Percentiles rank a stretch among this genome's conserved stretches.
These are phyloP conservation scores for Pleurotus platypus DNA, from an alignment of 768 basidiomycete species.

Conservation along the genomic window DNA sequence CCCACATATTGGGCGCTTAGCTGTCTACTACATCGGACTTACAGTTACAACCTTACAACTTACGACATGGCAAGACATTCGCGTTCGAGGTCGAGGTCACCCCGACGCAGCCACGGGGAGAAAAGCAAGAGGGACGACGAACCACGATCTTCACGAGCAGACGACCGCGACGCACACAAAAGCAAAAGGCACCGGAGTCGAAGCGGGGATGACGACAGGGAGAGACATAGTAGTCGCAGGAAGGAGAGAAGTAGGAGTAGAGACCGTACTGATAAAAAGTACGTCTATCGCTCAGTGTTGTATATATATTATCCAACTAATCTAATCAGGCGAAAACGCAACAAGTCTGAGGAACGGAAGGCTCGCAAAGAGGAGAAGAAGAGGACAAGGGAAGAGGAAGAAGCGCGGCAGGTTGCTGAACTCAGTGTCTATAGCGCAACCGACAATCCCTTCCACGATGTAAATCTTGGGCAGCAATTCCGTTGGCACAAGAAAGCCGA, in stretches of 20 bases:
- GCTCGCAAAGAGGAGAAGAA: constrained; percentile 89
- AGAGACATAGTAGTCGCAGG: constrained; percentile 19
- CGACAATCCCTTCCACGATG: constrained; percentile 98
- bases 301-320: neutral
- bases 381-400: constrained; percentile 79
- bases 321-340: constrained; percentile 65
- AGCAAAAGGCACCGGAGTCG: constrained; percentile 26
- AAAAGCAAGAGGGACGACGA: constrained; percentile 32
- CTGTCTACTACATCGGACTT: no score
- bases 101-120: constrained; percentile 35
- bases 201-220: constrained; percentile 23
- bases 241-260: constrained; percentile 34
- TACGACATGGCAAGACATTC: constrained; percentile 44
- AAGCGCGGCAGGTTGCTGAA: constrained; percentile 89
- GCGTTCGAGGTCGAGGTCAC: constrained; percentile 41
- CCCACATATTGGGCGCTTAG: no score
- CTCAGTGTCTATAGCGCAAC: constrained; percentile 94
- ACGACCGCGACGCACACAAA: constrained; percentile 25
- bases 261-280: constrained; percentile 45
- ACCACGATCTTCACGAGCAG: constrained; percentile 23
- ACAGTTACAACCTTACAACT: no score
- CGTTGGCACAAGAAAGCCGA: constrained; percentile 99
- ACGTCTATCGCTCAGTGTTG: constrained; percentile 13
- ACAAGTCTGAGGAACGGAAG: constrained; percentile 82
- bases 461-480: constrained; percentile 94